Base-by-base conservation (phyloP, 352 stramenopile genomes). In the Phytophthora sp. region DNA sequence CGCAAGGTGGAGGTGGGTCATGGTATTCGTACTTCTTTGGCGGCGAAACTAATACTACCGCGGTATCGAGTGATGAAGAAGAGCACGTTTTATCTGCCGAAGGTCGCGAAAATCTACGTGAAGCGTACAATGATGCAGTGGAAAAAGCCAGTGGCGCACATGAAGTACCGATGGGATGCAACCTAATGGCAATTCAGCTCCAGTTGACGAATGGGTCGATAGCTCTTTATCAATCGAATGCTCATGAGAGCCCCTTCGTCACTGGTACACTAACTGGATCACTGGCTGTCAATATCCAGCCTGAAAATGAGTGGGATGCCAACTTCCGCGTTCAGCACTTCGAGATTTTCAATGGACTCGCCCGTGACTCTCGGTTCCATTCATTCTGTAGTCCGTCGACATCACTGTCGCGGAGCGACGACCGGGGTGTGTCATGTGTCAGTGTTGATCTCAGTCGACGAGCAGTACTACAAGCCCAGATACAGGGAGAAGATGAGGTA, bases 11-110 rank as follows among this genome's bases (percentile, higher is more conserved):
- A 34, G 74, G 74, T 27, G 66, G 69, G 2, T 88, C 82, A 2
- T 95, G 87, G 87, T 95, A 93, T 46, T 81, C 72, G 12, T 95
- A 94, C 43, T 93, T 95, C 51, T 95, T 95, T 35, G 76, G 81
- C 34, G 66, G 62, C 5, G 56, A 75, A 50, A 68, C 18, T 20
- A 48, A 50, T 24, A 38, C 46, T 18, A 12, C 28, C 10, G 28
- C 17, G 17, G 46, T 20, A 35, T n/a, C 50, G 38, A 53, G n/a
- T 24, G 46, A 54, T n/a, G 54, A 69, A 30, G 18, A 75, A n/a
- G 66, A 82, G 2, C 51, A 78, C 21, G 72, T 91, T 17, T 53
- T 94, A 2, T 88, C 78, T 23, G 86, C 65, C 11, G 77, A 92
- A 67, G 86, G 86, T 3, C 77, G 81, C 11, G 82, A 82, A 27